These are phyloP conservation scores for Tuber indicum DNA, from an alignment of 495 filamentous ascomycete genomes.

Conservation along the genomic window DNA sequence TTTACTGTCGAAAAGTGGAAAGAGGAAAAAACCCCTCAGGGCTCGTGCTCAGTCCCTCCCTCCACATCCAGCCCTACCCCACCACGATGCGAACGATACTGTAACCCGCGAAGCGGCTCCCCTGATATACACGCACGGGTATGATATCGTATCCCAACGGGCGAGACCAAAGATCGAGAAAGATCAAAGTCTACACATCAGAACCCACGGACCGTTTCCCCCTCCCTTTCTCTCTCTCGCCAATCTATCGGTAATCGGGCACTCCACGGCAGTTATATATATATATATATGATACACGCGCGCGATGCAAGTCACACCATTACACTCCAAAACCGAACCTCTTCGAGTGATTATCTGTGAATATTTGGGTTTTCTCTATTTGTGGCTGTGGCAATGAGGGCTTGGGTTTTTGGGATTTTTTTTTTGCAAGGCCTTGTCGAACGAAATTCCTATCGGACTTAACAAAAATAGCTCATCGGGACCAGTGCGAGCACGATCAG, in stretches of 20 bases:
- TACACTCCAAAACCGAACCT: neutral
- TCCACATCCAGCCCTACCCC: neutral
- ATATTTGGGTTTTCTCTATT: neutral
- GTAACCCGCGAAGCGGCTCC: neutral
- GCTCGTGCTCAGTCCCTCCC: neutral
- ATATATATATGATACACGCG: neutral
- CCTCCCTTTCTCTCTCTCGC: neutral
- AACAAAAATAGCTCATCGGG: neutral
- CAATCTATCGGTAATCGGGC: neutral
- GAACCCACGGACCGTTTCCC: neutral
- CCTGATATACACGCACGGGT: neutral
- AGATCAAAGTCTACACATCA: neutral
- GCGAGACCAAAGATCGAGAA: neutral
- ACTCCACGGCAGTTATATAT: neutral
- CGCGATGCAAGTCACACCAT: neutral
- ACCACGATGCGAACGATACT: neutral
- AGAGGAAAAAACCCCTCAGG: neutral
- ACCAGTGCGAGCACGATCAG: neutral
- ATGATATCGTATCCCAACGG: neutral
- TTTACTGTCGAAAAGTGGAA: neutral
- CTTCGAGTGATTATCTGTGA: neutral
- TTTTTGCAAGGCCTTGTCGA: no score
- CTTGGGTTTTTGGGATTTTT: no score
- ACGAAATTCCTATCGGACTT: neutral
- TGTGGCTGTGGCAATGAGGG: neutral